These are phyloP conservation scores for Suhomyces xylopsoci DNA, from an alignment of 805 yeast species.

Conservation along the genomic window DNA sequence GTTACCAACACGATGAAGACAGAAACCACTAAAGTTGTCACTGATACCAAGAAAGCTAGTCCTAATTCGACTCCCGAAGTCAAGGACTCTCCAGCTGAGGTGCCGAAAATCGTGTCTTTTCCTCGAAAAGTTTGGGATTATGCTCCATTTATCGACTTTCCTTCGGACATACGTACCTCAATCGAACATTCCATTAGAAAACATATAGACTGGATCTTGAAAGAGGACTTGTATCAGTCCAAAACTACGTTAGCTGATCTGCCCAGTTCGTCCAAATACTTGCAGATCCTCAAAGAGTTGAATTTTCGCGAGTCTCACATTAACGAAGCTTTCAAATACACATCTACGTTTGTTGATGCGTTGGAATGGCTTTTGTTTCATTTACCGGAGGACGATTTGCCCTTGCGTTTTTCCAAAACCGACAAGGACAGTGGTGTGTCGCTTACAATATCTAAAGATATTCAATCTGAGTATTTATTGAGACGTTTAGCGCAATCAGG, in stretches of 20 bases:
- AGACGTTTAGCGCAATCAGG: conserved; percentile 66
- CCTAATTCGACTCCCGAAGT: not conserved
- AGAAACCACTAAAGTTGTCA: conserved; percentile 4
- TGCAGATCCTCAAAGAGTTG: conserved; percentile 24
- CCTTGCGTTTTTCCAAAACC: conserved; percentile 56
- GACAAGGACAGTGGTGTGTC: conserved; percentile 56
- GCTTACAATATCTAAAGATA: conserved; percentile 53
- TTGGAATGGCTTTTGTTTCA: conserved; percentile 81
- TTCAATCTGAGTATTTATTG: conserved; percentile 55
- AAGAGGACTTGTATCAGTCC: conserved; percentile 15
- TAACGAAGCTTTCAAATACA: conserved; percentile 65
- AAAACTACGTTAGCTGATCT: not conserved
- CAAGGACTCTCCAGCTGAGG: not conserved
- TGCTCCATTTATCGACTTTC: conserved; percentile 66
- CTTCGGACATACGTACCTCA: conserved; percentile 56
- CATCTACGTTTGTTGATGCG: conserved; percentile 47
- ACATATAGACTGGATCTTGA: conserved; percentile 53
- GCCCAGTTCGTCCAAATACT: not conserved
- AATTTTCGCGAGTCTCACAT: conserved; percentile 74
- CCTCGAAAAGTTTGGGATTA: conserved; percentile 66
- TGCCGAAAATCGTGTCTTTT: conserved; percentile 19
- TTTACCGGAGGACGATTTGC: conserved; percentile 92
- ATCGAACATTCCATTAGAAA: conserved; percentile 61
- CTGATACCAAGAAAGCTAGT: conserved; percentile 13
- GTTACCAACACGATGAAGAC: conserved; percentile 14